Percentiles rank a stretch among this genome's conserved stretches.
These are phyloP conservation scores for Gynochthodes officinalis DNA, from an alignment of 257 asterid species.

Conservation along the genomic window DNA sequence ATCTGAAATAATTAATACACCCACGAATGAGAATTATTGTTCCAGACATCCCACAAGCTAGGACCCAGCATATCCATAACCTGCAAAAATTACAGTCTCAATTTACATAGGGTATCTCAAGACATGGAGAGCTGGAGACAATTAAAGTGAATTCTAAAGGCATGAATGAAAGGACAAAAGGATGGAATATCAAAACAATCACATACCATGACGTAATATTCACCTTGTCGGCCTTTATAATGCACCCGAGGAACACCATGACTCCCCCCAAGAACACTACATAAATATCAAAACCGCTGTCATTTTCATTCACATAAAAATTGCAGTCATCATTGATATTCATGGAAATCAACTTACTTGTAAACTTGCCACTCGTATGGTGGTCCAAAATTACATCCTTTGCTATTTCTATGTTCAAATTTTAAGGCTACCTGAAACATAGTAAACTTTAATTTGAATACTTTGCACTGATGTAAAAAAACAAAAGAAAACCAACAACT, in stretches of 20 bases:
- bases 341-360: slow-evolving; percentile 41
- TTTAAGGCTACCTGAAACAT: slow-evolving; percentile 72
- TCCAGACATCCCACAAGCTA: slow-evolving; percentile 97
- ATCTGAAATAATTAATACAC: slow-evolving; percentile 15
- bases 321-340: neutral
- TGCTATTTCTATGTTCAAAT: slow-evolving; percentile 77
- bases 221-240: slow-evolving; percentile 80
- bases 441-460: neutral
- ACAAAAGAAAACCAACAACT: neutral
- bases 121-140: neutral
- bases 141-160: neutral
- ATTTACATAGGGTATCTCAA: slow-evolving; percentile 1
- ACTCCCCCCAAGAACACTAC: slow-evolving; percentile 74
- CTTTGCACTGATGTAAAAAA: neutral
- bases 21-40: slow-evolving; percentile 58
- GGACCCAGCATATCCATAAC: slow-evolving; percentile 79
- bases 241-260: slow-evolving; percentile 93
- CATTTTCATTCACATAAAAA: slow-evolving; percentile 11
- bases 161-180: neutral
- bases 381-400: slow-evolving; percentile 79
- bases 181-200: slow-evolving; percentile 1
- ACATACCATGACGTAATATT: slow-evolving; percentile 72
- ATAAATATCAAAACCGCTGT: slow-evolving; percentile 18
- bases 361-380: slow-evolving; percentile 91
- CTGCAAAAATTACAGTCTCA: slow-evolving; percentile 38